phyloP scores from a whole-genome alignment of 345 rosid species.

The Hibiscus mutabilis region DNA sequence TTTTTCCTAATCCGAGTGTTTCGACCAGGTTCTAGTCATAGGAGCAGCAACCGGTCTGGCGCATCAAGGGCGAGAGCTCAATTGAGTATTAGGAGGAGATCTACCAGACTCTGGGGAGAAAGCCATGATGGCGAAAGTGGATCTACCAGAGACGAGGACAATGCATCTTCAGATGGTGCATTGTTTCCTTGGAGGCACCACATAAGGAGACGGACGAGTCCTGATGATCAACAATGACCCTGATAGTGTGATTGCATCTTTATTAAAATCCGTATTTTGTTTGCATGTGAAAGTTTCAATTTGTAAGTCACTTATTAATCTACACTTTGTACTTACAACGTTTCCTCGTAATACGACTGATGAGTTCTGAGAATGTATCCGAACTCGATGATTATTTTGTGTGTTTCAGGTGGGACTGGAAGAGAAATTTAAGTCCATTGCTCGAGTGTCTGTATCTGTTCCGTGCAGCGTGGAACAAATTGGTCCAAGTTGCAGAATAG shows the following conservation, averaged over 20 bases:
- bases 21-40: conserved; percentile 57
- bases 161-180: conserved; percentile 49
- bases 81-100: conserved; percentile 52
- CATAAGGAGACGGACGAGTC: conserved; percentile 35
- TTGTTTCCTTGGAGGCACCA: conserved; percentile 37
- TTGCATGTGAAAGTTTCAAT: neutral
- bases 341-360: too few relatives aligned
- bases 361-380: neutral
- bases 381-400: neutral
- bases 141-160: conserved; percentile 62
- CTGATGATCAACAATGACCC: conserved; percentile 35
- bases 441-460: neutral
- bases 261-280: neutral
- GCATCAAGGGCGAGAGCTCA: conserved; percentile 61
- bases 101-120: conserved; percentile 73
- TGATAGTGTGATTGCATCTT: conserved; percentile 4
- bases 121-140: conserved; percentile 62
- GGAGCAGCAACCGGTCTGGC: conserved; percentile 79
- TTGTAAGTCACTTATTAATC: conserved; percentile 17
- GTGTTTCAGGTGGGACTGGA: neutral
- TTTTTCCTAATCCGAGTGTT: conserved; percentile 77
- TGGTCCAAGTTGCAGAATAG: neutral
- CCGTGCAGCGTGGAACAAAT: neutral
- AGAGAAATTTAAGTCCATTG: neutral
- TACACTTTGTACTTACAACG: neutral